phyloP scores from a whole-genome alignment of 805 yeast species.

The Schizosaccharomyces pombe region ASM294v3 CU329670.1:2934001-2934500 shows the following conservation, averaged over 20 bases:
- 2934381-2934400: slow-evolving; percentile 45
- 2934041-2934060: slow-evolving; percentile 66
- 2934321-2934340: slow-evolving; percentile 38
- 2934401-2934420: slow-evolving; percentile 51
- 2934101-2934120: slow-evolving; percentile 37
- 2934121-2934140: slow-evolving; percentile 58
- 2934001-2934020: slow-evolving; percentile 72
- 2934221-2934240: slow-evolving; percentile 48
- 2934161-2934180: slow-evolving; percentile 69
- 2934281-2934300: slow-evolving; percentile 56
- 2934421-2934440: slow-evolving; percentile 53
- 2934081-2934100: slow-evolving; percentile 61
- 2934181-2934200: slow-evolving; percentile 56
- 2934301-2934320: slow-evolving; percentile 24
- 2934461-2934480: slow-evolving; percentile 46
- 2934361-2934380: slow-evolving; percentile 56
- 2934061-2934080: slow-evolving; percentile 54
- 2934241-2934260: slow-evolving; percentile 32
- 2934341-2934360: slow-evolving; percentile 34
- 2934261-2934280: slow-evolving; percentile 45
- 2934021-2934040: slow-evolving; percentile 66
- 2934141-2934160: slow-evolving; percentile 67
- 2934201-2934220: slow-evolving; percentile 61
- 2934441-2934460: slow-evolving; percentile 56
- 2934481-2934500: slow-evolving; percentile 71